Evolutionary conservation across 2,329 filamentous ascomycete species (phyloP).

Genomic region (Zymoseptoria pseudotritici): DNA sequence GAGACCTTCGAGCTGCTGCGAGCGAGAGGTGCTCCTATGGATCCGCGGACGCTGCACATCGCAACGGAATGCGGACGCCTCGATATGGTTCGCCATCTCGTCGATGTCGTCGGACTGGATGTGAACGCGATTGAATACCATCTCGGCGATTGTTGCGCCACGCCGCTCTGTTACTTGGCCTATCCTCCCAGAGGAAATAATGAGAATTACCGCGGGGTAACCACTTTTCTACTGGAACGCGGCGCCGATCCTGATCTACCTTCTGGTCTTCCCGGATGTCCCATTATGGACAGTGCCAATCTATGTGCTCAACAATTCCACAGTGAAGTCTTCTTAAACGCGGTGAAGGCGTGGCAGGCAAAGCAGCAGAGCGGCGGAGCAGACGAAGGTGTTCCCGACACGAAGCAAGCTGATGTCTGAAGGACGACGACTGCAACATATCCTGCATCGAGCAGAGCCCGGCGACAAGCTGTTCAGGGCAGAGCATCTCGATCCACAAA

Average conservation of each 20-base stretch:
- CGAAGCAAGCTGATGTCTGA: background rate
- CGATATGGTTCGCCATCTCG: background rate
- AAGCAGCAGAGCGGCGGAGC: background rate
- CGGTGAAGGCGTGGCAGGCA: background rate
- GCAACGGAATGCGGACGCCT: background rate
- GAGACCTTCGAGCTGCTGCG: constrained; percentile 1
- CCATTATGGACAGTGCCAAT: background rate
- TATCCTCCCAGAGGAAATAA: background rate
- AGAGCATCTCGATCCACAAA: background rate
- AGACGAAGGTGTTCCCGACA: background rate
- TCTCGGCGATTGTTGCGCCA: background rate
- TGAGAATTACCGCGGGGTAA: background rate
- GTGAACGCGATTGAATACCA: background rate
- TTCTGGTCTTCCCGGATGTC: background rate
- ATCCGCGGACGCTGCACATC: background rate
- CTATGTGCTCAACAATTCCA: background rate
- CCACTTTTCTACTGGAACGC: background rate
- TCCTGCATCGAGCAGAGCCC: background rate
- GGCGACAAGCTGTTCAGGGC: background rate
- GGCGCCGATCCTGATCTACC: background rate
- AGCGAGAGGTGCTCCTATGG: background rate
- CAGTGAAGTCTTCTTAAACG: background rate
- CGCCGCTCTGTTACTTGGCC: background rate
- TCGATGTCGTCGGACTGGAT: background rate
- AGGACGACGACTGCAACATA: background rate